Evolutionary conservation across 805 yeast species (phyloP), one percentile per base, ranked within the genome.

Genomic region (Teunomyces barrocoloradensis): DNA sequence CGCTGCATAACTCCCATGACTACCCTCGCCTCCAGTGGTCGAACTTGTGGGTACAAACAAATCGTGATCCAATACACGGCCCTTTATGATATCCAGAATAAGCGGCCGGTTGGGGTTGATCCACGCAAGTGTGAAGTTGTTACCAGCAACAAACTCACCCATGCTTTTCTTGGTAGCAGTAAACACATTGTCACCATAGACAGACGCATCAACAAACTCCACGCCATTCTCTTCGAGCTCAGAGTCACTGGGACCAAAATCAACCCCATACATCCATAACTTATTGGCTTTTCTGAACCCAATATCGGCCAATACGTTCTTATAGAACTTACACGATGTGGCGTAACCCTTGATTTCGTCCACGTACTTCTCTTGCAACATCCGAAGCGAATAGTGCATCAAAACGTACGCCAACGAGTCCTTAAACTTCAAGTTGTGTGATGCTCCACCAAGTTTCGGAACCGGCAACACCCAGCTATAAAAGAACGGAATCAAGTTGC

Each of bases 401-500:
- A 67, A 37, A 3, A 57, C 44, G 46, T 68, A 65, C 3, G 71
- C 74, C 42, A 67, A 53, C 3, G 75, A 61, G 37, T 71, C 75
- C 40, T 56, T 57, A 10, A 60, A 49, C 7, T 50, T 56, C n/a
- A 56, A 17, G 28, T 36, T 42, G n/a, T 38, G 29, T 17, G 32
- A 44, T 17, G 50, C 39, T 18, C 34, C 41, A 2, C 35, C 36
- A 5, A 35, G 45, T 21, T 49, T 45, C 21, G 53, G 43, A 10
- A 51, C 39, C 5, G 59, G 58, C 12, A 71, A 43, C 35, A 59
- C 54, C 82, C 82, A 79, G 46, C 68, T 69, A 46, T 66, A 66
- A 51, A 77, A 72, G 52, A 69, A 75, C 2, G 80, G 75, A 3
- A 79, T 48, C 42, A 70, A 73, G 51, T 77, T 76, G 49, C 61